Percentiles rank a stretch among this genome's conserved stretches.
These are phyloP conservation scores for Aureobasidium musti DNA, from an alignment of 2,329 filamentous ascomycete species.

Conservation along the genomic window DNA sequence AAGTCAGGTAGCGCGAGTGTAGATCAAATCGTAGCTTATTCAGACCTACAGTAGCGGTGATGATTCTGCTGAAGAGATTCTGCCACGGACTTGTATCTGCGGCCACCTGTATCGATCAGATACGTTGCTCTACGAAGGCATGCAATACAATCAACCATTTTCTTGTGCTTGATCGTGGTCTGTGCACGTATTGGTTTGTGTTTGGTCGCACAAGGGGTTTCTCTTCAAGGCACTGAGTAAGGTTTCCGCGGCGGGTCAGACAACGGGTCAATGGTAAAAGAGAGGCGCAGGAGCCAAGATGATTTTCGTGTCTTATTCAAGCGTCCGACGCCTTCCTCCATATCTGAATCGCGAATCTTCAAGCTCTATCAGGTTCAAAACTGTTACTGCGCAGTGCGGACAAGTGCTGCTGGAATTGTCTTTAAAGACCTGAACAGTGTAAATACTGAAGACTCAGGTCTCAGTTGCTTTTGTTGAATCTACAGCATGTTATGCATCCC, in stretches of 20 bases:
- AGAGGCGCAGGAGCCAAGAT: conserved; percentile 16
- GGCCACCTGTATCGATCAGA: neutral
- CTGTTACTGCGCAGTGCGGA: neutral
- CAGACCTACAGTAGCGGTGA: conserved; percentile 17
- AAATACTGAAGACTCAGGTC: no score
- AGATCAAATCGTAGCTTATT: conserved; percentile 28
- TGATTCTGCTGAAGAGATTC: neutral
- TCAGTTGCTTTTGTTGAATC: neutral
- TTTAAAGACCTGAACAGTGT: neutral
- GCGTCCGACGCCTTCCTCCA: neutral
- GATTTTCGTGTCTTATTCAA: conserved; percentile 20
- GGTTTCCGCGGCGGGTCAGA: conserved; percentile 1
- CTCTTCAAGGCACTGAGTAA: conserved; percentile 1
- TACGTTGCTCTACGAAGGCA: neutral
- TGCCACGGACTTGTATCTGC: neutral
- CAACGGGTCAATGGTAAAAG: neutral
- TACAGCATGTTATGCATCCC: neutral
- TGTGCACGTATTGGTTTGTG: neutral
- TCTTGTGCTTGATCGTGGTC: neutral
- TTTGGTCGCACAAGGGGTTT: conserved; percentile 2
- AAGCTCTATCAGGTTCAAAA: neutral
- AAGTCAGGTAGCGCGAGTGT: conserved; percentile 1
- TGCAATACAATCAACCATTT: neutral
- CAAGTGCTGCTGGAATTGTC: neutral
- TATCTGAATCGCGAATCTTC: neutral